These are phyloP conservation scores for Zasmidium cellare DNA, from an alignment of 2,329 filamentous ascomycete genomes.

Conservation along the genomic window DNA sequence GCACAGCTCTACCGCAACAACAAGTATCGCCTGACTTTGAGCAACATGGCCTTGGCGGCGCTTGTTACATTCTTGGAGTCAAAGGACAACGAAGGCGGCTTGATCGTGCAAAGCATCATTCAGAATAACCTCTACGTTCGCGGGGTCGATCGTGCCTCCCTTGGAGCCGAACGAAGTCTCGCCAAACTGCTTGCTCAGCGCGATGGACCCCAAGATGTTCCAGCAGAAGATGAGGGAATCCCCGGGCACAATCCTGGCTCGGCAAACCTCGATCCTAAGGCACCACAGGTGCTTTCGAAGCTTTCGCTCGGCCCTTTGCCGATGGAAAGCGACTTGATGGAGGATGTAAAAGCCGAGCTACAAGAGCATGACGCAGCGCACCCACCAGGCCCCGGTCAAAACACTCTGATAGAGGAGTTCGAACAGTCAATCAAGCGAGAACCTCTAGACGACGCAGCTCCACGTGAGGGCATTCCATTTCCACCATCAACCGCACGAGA, in stretches of 20 bases:
- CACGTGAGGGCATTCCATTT: slow-evolving; percentile 75
- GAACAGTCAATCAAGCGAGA: slow-evolving; percentile 84
- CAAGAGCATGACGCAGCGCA: slow-evolving; percentile 80
- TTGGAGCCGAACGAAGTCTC: slow-evolving; percentile 60
- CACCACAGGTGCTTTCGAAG: slow-evolving; percentile 58
- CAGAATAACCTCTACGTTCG: slow-evolving; percentile 60
- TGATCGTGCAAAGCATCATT: slow-evolving; percentile 74
- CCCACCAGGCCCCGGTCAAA: slow-evolving; percentile 68
- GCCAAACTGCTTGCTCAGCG: slow-evolving; percentile 59
- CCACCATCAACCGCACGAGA: slow-evolving; percentile 87
- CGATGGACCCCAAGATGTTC: slow-evolving; percentile 56
- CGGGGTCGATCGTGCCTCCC: slow-evolving; percentile 57
- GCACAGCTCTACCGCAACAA: slow-evolving; percentile 80
- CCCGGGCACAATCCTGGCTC: slow-evolving; percentile 67
- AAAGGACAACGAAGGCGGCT: slow-evolving; percentile 79
- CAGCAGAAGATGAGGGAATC: slow-evolving; percentile 68
- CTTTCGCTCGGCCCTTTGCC: slow-evolving; percentile 80
- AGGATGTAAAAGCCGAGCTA: slow-evolving; percentile 83
- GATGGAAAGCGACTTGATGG: slow-evolving; percentile 77
- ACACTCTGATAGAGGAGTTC: slow-evolving; percentile 81
- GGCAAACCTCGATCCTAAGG: slow-evolving; percentile 59
- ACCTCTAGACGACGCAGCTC: slow-evolving; percentile 82
- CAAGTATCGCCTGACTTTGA: slow-evolving; percentile 89
- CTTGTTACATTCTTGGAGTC: slow-evolving; percentile 86
- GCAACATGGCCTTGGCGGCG: slow-evolving; percentile 76